phyloP scores from a whole-genome alignment of 768 basidiomycete species.

The Podaxis rugospora region DNA sequence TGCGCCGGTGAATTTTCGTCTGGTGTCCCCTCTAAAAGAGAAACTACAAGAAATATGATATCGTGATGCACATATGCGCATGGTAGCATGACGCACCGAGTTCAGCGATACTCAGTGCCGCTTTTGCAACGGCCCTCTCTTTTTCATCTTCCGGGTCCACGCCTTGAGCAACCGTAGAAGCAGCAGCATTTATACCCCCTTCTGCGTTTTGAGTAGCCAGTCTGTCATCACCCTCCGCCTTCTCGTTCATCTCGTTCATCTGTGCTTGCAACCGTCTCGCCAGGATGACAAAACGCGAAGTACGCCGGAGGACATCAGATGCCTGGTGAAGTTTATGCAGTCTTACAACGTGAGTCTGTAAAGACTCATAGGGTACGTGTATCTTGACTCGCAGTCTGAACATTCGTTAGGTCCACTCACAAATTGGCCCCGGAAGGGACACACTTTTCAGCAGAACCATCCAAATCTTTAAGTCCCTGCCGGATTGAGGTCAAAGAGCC shows the following conservation, averaged over 20 bases:
- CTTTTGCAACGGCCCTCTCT: conserved; percentile 87
- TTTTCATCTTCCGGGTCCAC: conserved; percentile 66
- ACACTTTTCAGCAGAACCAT: conserved; percentile 74
- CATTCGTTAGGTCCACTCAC: conserved; percentile 17
- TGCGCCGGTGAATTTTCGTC: conserved; percentile 12
- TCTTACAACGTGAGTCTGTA: conserved; percentile 66
- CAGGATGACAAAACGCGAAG: conserved; percentile 80
- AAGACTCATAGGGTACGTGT: conserved; percentile 72
- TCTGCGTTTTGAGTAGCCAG: conserved; percentile 18
- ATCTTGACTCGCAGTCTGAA: conserved; percentile 81
- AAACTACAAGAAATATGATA: conserved; percentile 28
- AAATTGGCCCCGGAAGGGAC: conserved; percentile 16
- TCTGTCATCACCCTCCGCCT: conserved; percentile 10
- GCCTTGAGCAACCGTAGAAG: conserved; percentile 19
- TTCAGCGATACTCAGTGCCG: conserved; percentile 92
- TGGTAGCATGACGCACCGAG: conserved; percentile 52
- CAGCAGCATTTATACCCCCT: background rate
- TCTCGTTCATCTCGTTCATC: conserved; percentile 65
- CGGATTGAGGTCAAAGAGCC: conserved; percentile 66
- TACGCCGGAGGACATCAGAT: conserved; percentile 79
- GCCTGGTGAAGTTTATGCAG: conserved; percentile 80
- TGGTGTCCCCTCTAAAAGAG: conserved; percentile 42
- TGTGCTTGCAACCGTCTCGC: conserved; percentile 80
- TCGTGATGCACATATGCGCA: conserved; percentile 6
- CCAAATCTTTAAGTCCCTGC: conserved; percentile 68